Evolutionary conservation across 306 rosid genomes (phyloP), one percentile per base, ranked within the genome.

Genomic region (Vachellia collinsii): DNA sequence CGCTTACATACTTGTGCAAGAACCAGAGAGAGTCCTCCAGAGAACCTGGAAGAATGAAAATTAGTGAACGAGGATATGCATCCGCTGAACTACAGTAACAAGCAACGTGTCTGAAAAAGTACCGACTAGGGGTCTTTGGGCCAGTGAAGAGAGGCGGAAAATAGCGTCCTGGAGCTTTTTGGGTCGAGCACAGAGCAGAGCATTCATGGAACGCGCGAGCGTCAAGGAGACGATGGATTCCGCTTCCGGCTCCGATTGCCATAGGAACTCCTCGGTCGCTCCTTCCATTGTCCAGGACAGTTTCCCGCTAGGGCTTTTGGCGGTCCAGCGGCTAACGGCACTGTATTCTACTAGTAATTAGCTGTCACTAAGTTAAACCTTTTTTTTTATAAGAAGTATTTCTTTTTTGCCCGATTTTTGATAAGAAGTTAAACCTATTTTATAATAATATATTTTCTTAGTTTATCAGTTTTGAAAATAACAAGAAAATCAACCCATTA

Each of bases 11-110:
- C 79, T 85, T 85, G 91, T 87, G 95, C 72, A 94, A 77, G 86
- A 94, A 90, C 86, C 88, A 82, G 48, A 94, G 97, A 3, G 97
- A 89, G 74, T 91, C 91, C 14, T 89, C 87, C 83, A 92, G 68
- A 29, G 94, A 91, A 16, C 82, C 87, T 84, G 82, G 17, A 16
- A 74, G 38, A 51, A 10, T 14, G 39, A 11, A 13, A 48, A 25
- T 34, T 14, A 70, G 34, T 11, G 47, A 37, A 56, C 37, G 17
- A 66, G 8, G 11, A 58, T 0, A 70, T 3, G 17, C 17, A 20
- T 58, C 34, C 8, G 5, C 0, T 3, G 54, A 75, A 38, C 4
- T 41, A 54, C 56, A 13, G 25, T 75, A 9, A 54, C 25, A 23
- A 77, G 41, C 46, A 11, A 12, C 47, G 37, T 6, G 9, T 13